Conservation (phyloP, 75 land plant species). For the Pinus albicaulis region DNA sequence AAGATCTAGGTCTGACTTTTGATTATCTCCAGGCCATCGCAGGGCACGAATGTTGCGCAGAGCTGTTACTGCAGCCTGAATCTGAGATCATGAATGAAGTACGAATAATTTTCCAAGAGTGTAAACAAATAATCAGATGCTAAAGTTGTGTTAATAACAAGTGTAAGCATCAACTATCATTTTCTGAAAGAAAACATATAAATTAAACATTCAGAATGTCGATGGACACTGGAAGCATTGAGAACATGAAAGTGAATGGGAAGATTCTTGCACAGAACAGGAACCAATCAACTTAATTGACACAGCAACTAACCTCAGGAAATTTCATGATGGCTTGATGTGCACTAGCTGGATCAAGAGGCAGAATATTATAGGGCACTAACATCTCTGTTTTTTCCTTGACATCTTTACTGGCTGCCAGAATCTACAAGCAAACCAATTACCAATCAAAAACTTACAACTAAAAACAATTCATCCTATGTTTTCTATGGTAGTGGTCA, state of each 20-base stretch:
- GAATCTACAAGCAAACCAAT: slow-evolving; percentile 31
- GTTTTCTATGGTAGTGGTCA: neutral
- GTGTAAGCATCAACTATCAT: too few relatives aligned
- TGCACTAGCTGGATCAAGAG: slow-evolving; percentile 70
- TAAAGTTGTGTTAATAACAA: too few relatives aligned
- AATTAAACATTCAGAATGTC: too few relatives aligned
- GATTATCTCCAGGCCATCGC: slow-evolving; percentile 35
- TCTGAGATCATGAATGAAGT: slow-evolving; percentile 32
- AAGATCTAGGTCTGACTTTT: slow-evolving; percentile 40
- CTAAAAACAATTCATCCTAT: slow-evolving; percentile 8
- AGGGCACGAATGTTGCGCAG: slow-evolving; percentile 68
- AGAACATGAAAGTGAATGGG: too few relatives aligned
- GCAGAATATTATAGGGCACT: slow-evolving; percentile 90
- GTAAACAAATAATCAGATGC: too few relatives aligned
- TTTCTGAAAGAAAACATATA: too few relatives aligned
- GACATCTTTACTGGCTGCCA: slow-evolving; percentile 44
- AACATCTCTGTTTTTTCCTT: slow-evolving; percentile 48
- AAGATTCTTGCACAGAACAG: too few relatives aligned
- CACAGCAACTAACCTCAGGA: slow-evolving; percentile 66
- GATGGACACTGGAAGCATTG: too few relatives aligned
- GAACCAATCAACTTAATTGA: neutral
- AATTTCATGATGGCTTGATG: slow-evolving; percentile 83
- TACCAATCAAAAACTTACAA: neutral
- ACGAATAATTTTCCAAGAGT: too few relatives aligned
- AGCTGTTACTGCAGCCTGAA: slow-evolving; percentile 71